Base-by-base conservation (phyloP, 2,329 filamentous ascomycete species). In the Trichocomaceae sp. region DNA sequence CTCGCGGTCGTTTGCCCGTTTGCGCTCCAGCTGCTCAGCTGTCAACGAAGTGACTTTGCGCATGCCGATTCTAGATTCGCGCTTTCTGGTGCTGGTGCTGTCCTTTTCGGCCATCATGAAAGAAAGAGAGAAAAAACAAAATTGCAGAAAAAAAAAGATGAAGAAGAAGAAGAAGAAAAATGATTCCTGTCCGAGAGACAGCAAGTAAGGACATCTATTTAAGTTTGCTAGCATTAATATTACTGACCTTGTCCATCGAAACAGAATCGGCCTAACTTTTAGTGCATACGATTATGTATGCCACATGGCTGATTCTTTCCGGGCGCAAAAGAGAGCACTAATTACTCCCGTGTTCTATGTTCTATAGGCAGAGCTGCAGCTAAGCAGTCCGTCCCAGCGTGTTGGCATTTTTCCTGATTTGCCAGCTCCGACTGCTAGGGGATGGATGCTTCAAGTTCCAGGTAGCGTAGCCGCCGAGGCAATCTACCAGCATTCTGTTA, bases 1-100 rank as follows among this genome's bases (percentile, higher is more conserved):
- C 66, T 83, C 80, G 58, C 80, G 74, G 64, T 83, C 80, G 65
- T 83, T 83, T 58, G 80, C 80, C 57, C 80, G 73, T 65, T 83
- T 83, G 50, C 80, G 72, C 61, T 83, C 80, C 48, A 83, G 70
- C 62, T 83, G 80, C 56, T 80, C 79, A 31, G 78, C 75, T 15
- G 79, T 81, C 53, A 83, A 70, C 9, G 78, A 79, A 37, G 77
- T 78, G 42, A 83, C 80, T 64, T 79, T 82, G 56, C 80, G 76
- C 45, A 79, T 79, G 10, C 80, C 79, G 35, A 79, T 78, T 64
- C 80, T 73, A 46, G 79, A 80, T 50, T 72, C 69, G 26, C 69
- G 65, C 57, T 64, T 70, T 54, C 63, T 70, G 10, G 29, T 31
- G 22, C 8, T 35, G 29, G 22, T 50, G 39, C 39, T 51, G 42